These are phyloP conservation scores for Fusarium praegraminearum DNA, from an alignment of 2,329 filamentous ascomycete genomes.

Conservation along the genomic window DNA sequence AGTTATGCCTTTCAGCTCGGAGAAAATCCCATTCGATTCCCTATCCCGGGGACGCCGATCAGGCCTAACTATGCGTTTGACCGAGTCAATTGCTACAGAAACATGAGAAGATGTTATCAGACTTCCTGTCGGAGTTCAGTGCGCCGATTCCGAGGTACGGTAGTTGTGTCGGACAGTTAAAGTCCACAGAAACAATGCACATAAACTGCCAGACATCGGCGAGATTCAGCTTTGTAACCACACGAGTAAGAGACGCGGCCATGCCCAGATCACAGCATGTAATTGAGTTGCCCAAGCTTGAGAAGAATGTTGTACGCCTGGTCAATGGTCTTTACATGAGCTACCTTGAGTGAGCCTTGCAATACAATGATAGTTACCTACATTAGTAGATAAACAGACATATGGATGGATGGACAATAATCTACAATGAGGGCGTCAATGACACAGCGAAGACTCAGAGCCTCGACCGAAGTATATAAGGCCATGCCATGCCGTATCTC, in stretches of 20 bases:
- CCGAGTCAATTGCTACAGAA: neutral
- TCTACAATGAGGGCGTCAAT: neutral
- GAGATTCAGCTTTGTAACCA: neutral
- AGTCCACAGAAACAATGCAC: neutral
- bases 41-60: too few species aligned
- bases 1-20: too few species aligned
- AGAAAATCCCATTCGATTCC: too few species aligned
- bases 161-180: conserved; percentile 10
- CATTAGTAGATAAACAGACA: too few species aligned
- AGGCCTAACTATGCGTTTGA: too few species aligned
- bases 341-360: conserved; percentile 1
- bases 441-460: neutral
- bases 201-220: neutral
- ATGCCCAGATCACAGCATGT: neutral
- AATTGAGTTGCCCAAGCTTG: conserved; percentile 5
- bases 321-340: neutral
- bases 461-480: neutral
- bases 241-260: neutral
- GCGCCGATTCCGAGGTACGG: conserved; percentile 7
- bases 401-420: neutral
- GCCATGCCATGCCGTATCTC: neutral
- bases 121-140: neutral
- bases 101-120: neutral
- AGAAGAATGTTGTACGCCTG: neutral
- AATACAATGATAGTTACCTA: neutral